phyloP scores from a whole-genome alignment of 2,329 filamentous ascomycete species.

The Colletotrichum lini region DNA sequence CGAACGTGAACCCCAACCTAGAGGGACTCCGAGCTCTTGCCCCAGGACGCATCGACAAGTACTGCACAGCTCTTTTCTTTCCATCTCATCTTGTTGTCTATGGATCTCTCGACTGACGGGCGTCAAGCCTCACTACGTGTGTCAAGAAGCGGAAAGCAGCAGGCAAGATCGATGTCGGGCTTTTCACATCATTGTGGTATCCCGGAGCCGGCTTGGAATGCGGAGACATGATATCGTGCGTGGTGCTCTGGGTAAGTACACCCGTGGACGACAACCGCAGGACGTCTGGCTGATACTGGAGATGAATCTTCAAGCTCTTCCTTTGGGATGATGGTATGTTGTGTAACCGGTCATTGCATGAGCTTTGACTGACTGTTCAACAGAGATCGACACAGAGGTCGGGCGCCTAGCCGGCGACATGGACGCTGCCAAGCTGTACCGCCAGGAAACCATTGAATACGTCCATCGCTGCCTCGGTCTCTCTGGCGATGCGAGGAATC shows the following conservation, averaged over 20 bases:
- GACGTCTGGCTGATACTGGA: slow-evolving; percentile 1
- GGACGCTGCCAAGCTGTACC: not conserved
- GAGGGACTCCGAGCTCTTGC: not conserved
- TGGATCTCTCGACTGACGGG: not conserved
- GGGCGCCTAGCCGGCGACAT: not conserved
- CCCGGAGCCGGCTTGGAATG: slow-evolving; percentile 7
- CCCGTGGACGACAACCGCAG: not conserved
- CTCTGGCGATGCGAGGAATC: not conserved
- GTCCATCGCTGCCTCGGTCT: slow-evolving; percentile 3
- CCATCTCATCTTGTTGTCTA: not conserved
- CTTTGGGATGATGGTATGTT: not conserved
- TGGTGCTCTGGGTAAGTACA: slow-evolving; percentile 14
- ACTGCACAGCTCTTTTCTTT: not conserved
- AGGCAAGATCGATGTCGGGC: slow-evolving; percentile 1
- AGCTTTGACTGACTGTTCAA: not conserved
- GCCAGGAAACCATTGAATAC: slow-evolving; percentile 5
- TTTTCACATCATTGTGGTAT: slow-evolving; percentile 14
- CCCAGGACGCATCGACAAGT: not conserved
- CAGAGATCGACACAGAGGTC: not conserved
- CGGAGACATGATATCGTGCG: slow-evolving; percentile 15
- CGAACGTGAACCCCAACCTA: not conserved
- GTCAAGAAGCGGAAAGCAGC: not conserved
- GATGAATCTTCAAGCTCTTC: not conserved
- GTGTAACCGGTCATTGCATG: not conserved
- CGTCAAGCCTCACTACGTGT: not conserved